phyloP scores from a whole-genome alignment of 768 basidiomycete species.

The Cyclocybe cylindracea region DNA sequence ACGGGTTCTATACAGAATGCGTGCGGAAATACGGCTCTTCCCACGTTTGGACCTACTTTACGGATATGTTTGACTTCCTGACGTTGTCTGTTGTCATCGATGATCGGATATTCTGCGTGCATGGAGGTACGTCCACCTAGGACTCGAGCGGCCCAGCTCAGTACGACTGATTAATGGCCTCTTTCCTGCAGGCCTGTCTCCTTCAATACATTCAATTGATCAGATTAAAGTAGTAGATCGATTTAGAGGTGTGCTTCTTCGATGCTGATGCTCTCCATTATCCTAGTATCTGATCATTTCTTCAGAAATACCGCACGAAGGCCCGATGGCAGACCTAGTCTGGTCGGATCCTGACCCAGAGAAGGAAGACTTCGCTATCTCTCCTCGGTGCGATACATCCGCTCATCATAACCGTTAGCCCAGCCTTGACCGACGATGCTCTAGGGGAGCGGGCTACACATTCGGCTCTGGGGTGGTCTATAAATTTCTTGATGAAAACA shows the following conservation, averaged over 20 bases:
- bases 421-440: constrained; percentile 22
- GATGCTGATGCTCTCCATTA: constrained; percentile 13
- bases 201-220: constrained; percentile 98
- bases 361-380: constrained; percentile 99
- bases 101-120: constrained; percentile 98
- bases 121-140: constrained; percentile 68
- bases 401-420: constrained; percentile 5
- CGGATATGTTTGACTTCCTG: constrained; percentile 99
- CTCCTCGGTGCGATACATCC: constrained; percentile 71
- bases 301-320: constrained; percentile 97
- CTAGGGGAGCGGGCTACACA: constrained; percentile 95
- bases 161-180: constrained; percentile 4
- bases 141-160: neutral
- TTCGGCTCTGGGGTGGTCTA: constrained; percentile 98
- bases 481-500: constrained; percentile 95
- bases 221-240: constrained; percentile 99
- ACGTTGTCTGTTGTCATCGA: constrained; percentile 98
- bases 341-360: constrained; percentile 99
- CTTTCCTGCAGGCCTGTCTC: constrained; percentile 73
- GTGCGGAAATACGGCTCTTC: constrained; percentile 95
- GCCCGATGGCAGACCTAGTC: constrained; percentile 99
- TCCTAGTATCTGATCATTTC: constrained; percentile 21
- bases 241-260: constrained; percentile 72
- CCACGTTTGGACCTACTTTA: constrained; percentile 98
- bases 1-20: constrained; percentile 99